Percentiles rank a stretch among this genome's conserved stretches.
phyloP scores from a whole-genome alignment of 2,329 filamentous ascomycete species.

The Sphaceloma murrayae region DNA sequence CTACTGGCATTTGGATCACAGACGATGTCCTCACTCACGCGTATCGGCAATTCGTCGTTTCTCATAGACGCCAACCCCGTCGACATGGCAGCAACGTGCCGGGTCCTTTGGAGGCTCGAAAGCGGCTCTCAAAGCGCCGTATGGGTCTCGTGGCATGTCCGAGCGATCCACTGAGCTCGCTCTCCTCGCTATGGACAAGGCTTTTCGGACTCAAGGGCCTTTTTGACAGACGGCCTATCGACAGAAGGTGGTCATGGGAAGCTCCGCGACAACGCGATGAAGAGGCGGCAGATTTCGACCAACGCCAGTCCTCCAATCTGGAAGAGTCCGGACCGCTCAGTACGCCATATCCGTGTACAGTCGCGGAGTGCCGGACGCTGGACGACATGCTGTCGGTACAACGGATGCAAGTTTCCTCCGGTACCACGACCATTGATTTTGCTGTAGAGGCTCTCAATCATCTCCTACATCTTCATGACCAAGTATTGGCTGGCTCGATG shows the following conservation, averaged over 20 bases:
- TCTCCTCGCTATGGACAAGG: not conserved
- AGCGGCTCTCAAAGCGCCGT: slow-evolving; percentile 5
- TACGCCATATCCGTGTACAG: too few species aligned
- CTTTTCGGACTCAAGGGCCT: slow-evolving; percentile 1
- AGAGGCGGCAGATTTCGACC: too few species aligned
- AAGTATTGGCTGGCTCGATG: too few species aligned
- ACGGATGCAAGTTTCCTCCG: too few species aligned
- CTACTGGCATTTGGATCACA: slow-evolving; percentile 7
- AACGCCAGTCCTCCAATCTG: too few species aligned
- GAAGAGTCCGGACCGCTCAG: too few species aligned
- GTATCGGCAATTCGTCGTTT: not conserved
- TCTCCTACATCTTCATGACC: too few species aligned
- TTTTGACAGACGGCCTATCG: slow-evolving; percentile 6
- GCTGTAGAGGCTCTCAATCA: too few species aligned
- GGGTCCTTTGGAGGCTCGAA: slow-evolving; percentile 13
- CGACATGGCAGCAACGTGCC: slow-evolving; percentile 9
- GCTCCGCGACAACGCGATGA: too few species aligned
- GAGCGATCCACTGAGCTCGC: not conserved
- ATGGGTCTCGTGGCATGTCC: not conserved
- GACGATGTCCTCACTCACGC: slow-evolving; percentile 6
- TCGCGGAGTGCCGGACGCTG: too few species aligned
- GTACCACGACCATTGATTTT: too few species aligned
- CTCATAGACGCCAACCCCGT: not conserved
- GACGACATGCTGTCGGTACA: too few species aligned
- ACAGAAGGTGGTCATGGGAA: slow-evolving; percentile 9